Evolutionary conservation across 2,329 filamentous ascomycete genomes (phyloP), one percentile per base, ranked within the genome.

Genomic region (Metarhizium robertsii): DNA sequence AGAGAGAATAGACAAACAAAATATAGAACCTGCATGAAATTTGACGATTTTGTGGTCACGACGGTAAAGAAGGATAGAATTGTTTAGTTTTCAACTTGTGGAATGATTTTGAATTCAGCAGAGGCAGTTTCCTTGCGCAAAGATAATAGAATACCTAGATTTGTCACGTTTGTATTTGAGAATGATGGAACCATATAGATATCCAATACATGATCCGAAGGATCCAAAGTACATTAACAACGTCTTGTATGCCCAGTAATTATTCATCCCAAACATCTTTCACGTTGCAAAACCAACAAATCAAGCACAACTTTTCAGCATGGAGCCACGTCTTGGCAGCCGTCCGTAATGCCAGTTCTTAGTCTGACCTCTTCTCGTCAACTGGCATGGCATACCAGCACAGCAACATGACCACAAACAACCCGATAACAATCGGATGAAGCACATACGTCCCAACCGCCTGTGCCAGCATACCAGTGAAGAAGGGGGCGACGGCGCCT

Each of bases 401-500:
- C 1, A 75, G 66, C 49, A 84, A 52, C 87, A 90, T 90, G 3
- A 78, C 73, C 1, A 69, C 75, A 68, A 86, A 89, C 56, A 88
- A 64, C 0, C 71, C 80, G 60, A 90, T 81, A 45, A 83, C 85
- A 58, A 90, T 83, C 0, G 87, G 85, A 70, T 78, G 81, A 64
- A 87, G 70, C 38, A 85, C 84, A 71, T 76, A 87, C 0, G 85
- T 84, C 0, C 84, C 84, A 0, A 73, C 75, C 0, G 74, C 78
- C 68, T 87, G 80, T 1, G 84, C 84, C 40, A 87, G 63, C 34
- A 87, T 64, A 54, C 85, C 85, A 0, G 83, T 87, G 3, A 82
- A 74, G 60, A 88, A 87, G 0, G 85, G 85, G 8, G 83, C 83
- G 1, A 86, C 73, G 0, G 85, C 85, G 29, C 84, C 87, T 0